phyloP scores from a whole-genome alignment of 331 rosid species.

The Phaseolus coccineus region DNA sequence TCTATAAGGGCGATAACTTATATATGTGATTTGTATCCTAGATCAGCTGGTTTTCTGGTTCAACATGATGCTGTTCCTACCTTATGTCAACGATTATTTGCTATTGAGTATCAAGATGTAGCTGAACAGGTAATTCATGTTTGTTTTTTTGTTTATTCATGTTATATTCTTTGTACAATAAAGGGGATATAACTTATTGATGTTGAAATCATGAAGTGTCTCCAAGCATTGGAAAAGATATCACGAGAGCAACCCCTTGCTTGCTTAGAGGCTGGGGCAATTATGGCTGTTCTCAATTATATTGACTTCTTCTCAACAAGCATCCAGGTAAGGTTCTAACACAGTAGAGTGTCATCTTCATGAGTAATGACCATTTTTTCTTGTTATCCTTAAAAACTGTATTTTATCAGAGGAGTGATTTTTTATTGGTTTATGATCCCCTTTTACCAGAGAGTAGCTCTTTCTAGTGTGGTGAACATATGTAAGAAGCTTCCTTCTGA shows the following conservation, averaged over 20 bases:
- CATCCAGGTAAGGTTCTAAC: constrained; percentile 68
- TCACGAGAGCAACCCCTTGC: constrained; percentile 96
- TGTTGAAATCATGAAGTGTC: constrained; percentile 66
- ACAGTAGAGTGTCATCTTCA: constrained; percentile 18
- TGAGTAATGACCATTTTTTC: constrained; percentile 19
- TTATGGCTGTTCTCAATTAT: constrained; percentile 85
- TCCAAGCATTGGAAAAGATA: constrained; percentile 97
- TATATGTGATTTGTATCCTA: constrained; percentile 85
- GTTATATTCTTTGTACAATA: constrained; percentile 20
- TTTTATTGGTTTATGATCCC: constrained; percentile 30
- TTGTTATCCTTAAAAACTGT: neutral
- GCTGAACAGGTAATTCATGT: constrained; percentile 87
- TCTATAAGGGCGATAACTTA: constrained; percentile 96
- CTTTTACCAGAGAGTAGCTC: constrained; percentile 82
- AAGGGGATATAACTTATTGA: constrained; percentile 33
- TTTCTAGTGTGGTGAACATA: constrained; percentile 92
- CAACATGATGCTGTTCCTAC: constrained; percentile 85
- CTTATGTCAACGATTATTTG: constrained; percentile 80
- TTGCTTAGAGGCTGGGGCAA: constrained; percentile 91
- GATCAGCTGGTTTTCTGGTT: constrained; percentile 78
- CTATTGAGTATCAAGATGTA: constrained; percentile 87
- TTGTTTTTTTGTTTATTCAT: constrained; percentile 16
- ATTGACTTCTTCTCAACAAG: constrained; percentile 94
- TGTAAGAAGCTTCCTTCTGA: constrained; percentile 95
- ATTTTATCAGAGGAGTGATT: constrained; percentile 16